Conservation (phyloP, 371 early-diverging fungal genomes). For the Haplosporangium sp. region DNA sequence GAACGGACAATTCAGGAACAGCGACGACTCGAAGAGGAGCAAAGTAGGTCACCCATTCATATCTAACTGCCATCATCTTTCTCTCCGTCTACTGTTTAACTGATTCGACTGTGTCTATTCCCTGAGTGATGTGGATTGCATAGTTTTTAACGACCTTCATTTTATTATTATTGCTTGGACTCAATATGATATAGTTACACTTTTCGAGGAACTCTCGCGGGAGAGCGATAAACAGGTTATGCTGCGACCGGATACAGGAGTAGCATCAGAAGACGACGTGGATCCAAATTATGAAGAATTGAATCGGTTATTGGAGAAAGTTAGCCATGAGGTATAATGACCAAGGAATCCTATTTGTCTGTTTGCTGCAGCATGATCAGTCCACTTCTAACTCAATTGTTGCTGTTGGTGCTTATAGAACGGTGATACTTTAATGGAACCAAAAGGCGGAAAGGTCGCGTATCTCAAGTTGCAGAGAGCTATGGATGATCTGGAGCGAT, state of each 20-base stretch:
- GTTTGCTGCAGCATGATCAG: neutral
- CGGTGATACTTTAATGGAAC: conserved; percentile 23
- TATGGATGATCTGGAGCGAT: conserved; percentile 32
- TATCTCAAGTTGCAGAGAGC: conserved; percentile 25
- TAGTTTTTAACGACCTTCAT: no score
- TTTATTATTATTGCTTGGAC: neutral
- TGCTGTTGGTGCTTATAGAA: conserved; percentile 1
- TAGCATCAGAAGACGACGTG: conserved; percentile 6
- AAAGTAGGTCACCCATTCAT: conserved; percentile 1
- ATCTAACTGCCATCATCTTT: neutral
- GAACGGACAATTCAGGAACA: conserved; percentile 33
- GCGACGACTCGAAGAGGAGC: conserved; percentile 16
- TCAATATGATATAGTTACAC: conserved; percentile 5
- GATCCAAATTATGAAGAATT: conserved; percentile 40
- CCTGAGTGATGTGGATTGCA: no score
- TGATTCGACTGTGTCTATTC: no score
- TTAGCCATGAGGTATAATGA: conserved; percentile 21
- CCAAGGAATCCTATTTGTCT: no score
- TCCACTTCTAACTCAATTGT: neutral
- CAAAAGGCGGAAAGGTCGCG: conserved; percentile 24
- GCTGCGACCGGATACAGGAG: conserved; percentile 8
- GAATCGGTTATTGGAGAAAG: conserved; percentile 24
- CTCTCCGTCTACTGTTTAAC: neutral
- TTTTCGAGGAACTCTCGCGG: conserved; percentile 17
- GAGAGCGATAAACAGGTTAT: conserved; percentile 24